Conservation (phyloP, 805 yeast species). For the Pichia pseudocactophila region DNA sequence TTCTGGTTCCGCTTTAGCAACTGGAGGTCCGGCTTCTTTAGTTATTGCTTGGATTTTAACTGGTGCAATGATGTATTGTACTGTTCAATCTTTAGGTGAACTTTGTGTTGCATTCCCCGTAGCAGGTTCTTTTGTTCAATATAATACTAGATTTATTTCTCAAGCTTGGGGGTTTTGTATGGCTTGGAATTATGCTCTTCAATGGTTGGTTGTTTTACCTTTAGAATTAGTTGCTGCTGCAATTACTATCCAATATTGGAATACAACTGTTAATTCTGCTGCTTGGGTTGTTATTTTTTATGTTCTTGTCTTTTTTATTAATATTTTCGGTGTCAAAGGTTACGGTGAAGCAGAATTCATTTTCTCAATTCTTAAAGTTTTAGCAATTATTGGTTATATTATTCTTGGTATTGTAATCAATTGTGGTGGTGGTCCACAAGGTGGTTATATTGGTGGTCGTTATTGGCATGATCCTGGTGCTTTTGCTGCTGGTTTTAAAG, state of each 20-base stretch:
- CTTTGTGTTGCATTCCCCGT: slow-evolving; percentile 54
- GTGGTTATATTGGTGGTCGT: slow-evolving; percentile 49
- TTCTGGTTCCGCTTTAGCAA: slow-evolving; percentile 49
- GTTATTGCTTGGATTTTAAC: slow-evolving; percentile 51
- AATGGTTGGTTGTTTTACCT: slow-evolving; percentile 48
- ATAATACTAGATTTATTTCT: slow-evolving; percentile 50
- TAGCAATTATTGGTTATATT: slow-evolving; percentile 50
- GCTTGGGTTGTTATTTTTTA: slow-evolving; percentile 51
- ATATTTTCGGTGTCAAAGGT: slow-evolving; percentile 55
- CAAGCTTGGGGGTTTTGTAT: slow-evolving; percentile 54
- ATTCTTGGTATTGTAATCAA: slow-evolving; percentile 46
- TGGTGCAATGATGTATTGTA: slow-evolving; percentile 52
- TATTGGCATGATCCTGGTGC: slow-evolving; percentile 57
- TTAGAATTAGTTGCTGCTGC: slow-evolving; percentile 49
- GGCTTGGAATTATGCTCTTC: slow-evolving; percentile 49
- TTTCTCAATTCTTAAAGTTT: slow-evolving; percentile 45
- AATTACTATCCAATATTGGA: slow-evolving; percentile 43
- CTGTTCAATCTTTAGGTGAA: slow-evolving; percentile 61
- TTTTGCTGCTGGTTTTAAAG: slow-evolving; percentile 47
- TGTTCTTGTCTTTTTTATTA: slow-evolving; percentile 39
- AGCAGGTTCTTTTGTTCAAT: slow-evolving; percentile 54
- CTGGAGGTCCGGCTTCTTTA: slow-evolving; percentile 70
- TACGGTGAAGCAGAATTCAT: slow-evolving; percentile 64
- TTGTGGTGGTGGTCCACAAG: slow-evolving; percentile 57
- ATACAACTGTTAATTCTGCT: slow-evolving; percentile 36